Conservation (phyloP, 768 basidiomycete species). For the Hericium coralloides region DNA sequence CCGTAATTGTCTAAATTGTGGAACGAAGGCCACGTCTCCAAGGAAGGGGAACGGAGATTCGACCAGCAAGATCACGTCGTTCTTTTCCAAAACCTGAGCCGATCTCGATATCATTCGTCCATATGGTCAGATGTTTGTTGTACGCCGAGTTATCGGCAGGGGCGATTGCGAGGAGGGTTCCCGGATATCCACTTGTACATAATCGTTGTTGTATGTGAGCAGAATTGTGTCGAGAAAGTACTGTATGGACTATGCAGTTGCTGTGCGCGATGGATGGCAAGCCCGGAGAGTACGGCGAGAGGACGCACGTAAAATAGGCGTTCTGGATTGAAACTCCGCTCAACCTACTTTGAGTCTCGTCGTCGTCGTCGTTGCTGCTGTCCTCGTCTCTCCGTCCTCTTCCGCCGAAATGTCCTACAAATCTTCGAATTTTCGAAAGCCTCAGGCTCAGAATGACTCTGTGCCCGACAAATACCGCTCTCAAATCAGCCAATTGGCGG, state of each 20-base stretch:
- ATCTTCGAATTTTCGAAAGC: slow-evolving; percentile 22
- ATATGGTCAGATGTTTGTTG: neutral
- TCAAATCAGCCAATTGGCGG: slow-evolving; percentile 56
- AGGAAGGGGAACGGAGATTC: slow-evolving; percentile 2
- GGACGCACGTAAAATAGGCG: neutral
- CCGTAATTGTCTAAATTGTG: neutral
- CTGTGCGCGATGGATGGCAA: neutral
- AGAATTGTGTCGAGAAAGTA: neutral
- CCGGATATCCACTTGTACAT: no score
- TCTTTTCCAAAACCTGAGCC: slow-evolving; percentile 8
- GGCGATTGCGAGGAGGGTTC: no score
- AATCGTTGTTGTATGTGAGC: no score
- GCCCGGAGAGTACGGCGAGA: neutral
- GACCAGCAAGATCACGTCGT: slow-evolving; percentile 13
- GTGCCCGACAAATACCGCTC: slow-evolving; percentile 35
- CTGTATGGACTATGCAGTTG: neutral
- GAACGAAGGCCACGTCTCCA: neutral
- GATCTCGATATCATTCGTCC: neutral
- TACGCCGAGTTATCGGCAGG: no score
- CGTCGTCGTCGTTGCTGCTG: neutral
- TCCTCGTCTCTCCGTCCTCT: neutral
- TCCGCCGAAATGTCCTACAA: slow-evolving; percentile 11
- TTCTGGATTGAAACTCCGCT: neutral
- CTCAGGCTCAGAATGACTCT: slow-evolving; percentile 17
- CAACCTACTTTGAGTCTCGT: neutral